Percentiles rank a stretch among this genome's conserved stretches.
Evolutionary conservation across 2,329 filamentous ascomycete species (phyloP).

Genomic region (Phialemonium atrogriseum): DNA sequence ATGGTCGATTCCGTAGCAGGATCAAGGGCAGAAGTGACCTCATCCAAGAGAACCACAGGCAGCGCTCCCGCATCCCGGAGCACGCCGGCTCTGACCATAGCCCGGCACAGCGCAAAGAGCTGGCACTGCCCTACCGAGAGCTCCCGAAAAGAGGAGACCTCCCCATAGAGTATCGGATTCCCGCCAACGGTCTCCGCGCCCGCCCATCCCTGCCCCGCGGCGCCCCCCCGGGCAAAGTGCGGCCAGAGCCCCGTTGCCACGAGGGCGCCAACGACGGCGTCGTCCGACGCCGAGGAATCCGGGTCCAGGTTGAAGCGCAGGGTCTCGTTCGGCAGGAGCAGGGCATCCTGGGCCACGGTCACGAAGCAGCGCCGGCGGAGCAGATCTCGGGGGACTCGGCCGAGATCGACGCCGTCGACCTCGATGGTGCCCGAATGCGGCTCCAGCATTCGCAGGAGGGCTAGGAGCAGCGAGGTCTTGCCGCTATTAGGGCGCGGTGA

Average conservation of each 20-base stretch:
- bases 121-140: slow-evolving; percentile 31
- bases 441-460: slow-evolving; percentile 1
- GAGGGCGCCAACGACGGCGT: slow-evolving; percentile 31
- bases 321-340: not conserved
- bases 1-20: slow-evolving; percentile 8
- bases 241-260: slow-evolving; percentile 18
- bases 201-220: too few relatives aligned
- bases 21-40: slow-evolving; percentile 21
- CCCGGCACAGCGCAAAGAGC: slow-evolving; percentile 32
- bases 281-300: slow-evolving; percentile 22
- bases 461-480: slow-evolving; percentile 1
- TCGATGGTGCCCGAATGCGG: not conserved
- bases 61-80: slow-evolving; percentile 11
- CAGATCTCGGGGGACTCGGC: not conserved
- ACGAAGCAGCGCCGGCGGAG: slow-evolving; percentile 1
- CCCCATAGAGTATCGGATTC: slow-evolving; percentile 2
- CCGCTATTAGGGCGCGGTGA: slow-evolving; percentile 33
- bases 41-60: slow-evolving; percentile 27
- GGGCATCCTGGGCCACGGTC: not conserved
- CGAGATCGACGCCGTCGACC: slow-evolving; percentile 1
- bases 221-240: too few relatives aligned
- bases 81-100: slow-evolving; percentile 21
- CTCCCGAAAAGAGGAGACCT: slow-evolving; percentile 7
- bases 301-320: slow-evolving; percentile 13
- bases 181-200: too few relatives aligned